Evolutionary conservation across 441 rosid species (phyloP).

Genomic region (Populus trichocarpa): DNA sequence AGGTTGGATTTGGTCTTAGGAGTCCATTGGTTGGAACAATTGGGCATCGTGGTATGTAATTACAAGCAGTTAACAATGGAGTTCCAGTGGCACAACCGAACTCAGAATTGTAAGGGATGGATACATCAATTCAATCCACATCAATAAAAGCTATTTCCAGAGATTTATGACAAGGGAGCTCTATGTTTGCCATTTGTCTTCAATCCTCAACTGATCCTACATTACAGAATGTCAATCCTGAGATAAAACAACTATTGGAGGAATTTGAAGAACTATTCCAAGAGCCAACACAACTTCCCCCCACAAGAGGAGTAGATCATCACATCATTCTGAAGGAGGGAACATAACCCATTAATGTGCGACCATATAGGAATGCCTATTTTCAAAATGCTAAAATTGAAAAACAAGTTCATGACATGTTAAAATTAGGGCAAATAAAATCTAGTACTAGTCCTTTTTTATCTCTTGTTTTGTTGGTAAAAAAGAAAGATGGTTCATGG

Average conservation of each 20-base stretch:
- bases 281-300: background rate
- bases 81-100: background rate
- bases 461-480: background rate
- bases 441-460: background rate
- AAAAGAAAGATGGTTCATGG: background rate
- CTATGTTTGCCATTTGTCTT: background rate
- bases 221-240: fast-evolving
- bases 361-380: background rate
- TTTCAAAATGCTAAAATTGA: conserved; percentile 1
- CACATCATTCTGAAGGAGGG: background rate
- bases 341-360: background rate
- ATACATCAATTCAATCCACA: fast-evolving
- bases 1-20: background rate
- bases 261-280: background rate
- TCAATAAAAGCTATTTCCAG: too few relatives aligned
- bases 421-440: background rate
- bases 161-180: background rate
- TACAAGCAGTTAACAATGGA: background rate
- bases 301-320: background rate
- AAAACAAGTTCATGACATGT: conserved; percentile 6
- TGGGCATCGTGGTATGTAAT: background rate
- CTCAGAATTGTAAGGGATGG: background rate
- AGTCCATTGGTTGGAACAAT: background rate
- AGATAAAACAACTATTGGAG: background rate
- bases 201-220: background rate